Evolutionary conservation across 805 yeast species (phyloP).

Genomic region (Vanderwaltozyma yarrowii): DNA sequence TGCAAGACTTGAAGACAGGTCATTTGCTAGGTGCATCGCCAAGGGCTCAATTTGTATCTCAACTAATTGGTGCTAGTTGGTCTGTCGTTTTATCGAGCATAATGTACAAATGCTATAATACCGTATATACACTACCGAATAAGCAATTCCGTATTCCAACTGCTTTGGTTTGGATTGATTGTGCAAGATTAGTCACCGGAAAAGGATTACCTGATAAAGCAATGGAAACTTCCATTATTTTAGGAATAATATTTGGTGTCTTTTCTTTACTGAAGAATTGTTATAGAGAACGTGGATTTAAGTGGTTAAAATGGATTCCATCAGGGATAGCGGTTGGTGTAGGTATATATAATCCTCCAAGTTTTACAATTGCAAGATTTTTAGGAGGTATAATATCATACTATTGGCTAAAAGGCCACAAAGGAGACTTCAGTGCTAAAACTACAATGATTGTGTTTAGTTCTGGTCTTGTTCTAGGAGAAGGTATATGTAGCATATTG

Average conservation of each 20-base stretch:
- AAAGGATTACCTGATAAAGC: slow-evolving; percentile 81
- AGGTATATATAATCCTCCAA: slow-evolving; percentile 89
- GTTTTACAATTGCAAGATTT: slow-evolving; percentile 88
- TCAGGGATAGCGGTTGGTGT: slow-evolving; percentile 96
- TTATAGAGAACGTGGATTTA: slow-evolving; percentile 35
- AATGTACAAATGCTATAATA: slow-evolving; percentile 74
- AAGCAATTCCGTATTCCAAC: slow-evolving; percentile 81
- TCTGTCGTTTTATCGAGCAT: slow-evolving; percentile 70
- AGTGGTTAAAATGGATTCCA: slow-evolving; percentile 49
- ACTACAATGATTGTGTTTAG: slow-evolving; percentile 79
- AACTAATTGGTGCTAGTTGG: slow-evolving; percentile 77
- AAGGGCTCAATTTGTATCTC: slow-evolving; percentile 83
- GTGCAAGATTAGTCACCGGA: slow-evolving; percentile 88
- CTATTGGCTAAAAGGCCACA: slow-evolving; percentile 40
- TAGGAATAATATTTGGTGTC: slow-evolving; percentile 60
- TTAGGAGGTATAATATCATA: slow-evolving; percentile 71
- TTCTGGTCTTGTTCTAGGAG: slow-evolving; percentile 88
- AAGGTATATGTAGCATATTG: slow-evolving; percentile 77
- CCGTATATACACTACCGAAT: slow-evolving; percentile 80
- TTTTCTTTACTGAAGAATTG: slow-evolving; percentile 57
- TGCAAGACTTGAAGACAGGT: slow-evolving; percentile 96
- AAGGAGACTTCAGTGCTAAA: slow-evolving; percentile 36
- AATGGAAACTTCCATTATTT: slow-evolving; percentile 42
- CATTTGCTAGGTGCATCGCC: slow-evolving; percentile 88
- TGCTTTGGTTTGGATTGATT: slow-evolving; percentile 93